These are phyloP conservation scores for Bryopsis sp. DNA, from an alignment of 139 green algal species.

Conservation along the genomic window DNA sequence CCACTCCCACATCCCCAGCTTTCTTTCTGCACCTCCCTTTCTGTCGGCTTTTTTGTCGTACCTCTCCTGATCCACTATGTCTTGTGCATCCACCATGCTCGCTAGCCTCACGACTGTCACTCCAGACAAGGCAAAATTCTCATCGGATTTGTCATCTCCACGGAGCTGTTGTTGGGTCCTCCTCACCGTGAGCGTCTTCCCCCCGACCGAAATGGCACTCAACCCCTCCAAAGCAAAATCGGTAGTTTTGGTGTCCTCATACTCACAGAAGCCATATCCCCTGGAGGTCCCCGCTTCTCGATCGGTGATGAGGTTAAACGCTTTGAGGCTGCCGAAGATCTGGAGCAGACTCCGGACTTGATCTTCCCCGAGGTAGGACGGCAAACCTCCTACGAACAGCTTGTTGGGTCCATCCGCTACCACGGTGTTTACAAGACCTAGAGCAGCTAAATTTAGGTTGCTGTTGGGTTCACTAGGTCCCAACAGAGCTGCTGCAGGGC, in stretches of 20 bases:
- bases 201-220: constrained; percentile 21
- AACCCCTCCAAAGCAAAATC: constrained; percentile 28
- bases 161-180: too few relatives aligned
- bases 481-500: constrained; percentile 26
- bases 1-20: too few relatives aligned
- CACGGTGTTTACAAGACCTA: constrained; percentile 28
- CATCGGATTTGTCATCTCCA: too few relatives aligned
- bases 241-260: constrained; percentile 25
- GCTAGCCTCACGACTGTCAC: too few relatives aligned
- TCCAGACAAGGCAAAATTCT: too few relatives aligned
- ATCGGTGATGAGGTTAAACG: constrained; percentile 37
- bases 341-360: constrained; percentile 35
- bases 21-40: too few relatives aligned
- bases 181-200: constrained; percentile 23
- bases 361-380: constrained; percentile 31
- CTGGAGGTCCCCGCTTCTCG: constrained; percentile 24
- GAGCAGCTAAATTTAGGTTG: constrained; percentile 35
- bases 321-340: constrained; percentile 34
- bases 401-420: constrained; percentile 39
- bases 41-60: too few relatives aligned
- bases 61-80: too few relatives aligned
- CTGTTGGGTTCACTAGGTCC: constrained; percentile 31
- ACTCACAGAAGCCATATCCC: constrained; percentile 35
- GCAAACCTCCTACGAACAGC: constrained; percentile 35
- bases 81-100: too few relatives aligned